A percentile compares a stretch with the other conserved stretches of the same genome.
phyloP scores from a whole-genome alignment of 2,329 filamentous ascomycete species.

The Dactylellina drechsleri region DNA sequence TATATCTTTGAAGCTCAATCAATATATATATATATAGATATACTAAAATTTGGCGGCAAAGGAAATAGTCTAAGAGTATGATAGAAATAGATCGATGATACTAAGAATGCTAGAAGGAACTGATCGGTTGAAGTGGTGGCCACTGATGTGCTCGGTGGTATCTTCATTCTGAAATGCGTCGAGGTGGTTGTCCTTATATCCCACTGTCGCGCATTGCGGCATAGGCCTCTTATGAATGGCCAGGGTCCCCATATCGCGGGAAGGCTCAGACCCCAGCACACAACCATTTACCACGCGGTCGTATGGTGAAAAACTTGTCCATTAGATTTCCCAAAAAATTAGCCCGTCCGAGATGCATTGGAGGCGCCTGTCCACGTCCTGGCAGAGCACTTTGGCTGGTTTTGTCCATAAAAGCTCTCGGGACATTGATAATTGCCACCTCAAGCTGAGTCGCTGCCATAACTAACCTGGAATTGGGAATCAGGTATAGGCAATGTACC shows the following conservation, averaged over 20 bases:
- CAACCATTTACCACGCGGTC: background rate
- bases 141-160: constrained; percentile 21
- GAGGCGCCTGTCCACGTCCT: constrained; percentile 10
- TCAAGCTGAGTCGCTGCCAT: constrained; percentile 40
- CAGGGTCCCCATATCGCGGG: background rate
- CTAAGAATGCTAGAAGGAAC: background rate
- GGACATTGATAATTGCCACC: constrained; percentile 31
- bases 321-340: constrained; percentile 26
- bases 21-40: background rate
- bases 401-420: constrained; percentile 25
- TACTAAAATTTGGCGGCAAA: background rate
- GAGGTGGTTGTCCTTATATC: constrained; percentile 7
- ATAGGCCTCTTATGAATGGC: constrained; percentile 9
- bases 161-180: constrained; percentile 27
- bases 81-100: background rate
- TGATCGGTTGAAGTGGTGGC: constrained; percentile 9
- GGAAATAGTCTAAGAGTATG: background rate
- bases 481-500: constrained; percentile 31
- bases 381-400: constrained; percentile 6
- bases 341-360: constrained; percentile 1
- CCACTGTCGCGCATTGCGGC: constrained; percentile 21
- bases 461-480: constrained; percentile 37
- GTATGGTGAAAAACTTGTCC: background rate
- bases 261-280: background rate
- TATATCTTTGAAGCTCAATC: too few relatives aligned